Percentiles rank a stretch among this genome's conserved stretches.
Conservation (phyloP, 2,329 filamentous ascomycete genomes). For the Aspergillus ruber region DNA sequence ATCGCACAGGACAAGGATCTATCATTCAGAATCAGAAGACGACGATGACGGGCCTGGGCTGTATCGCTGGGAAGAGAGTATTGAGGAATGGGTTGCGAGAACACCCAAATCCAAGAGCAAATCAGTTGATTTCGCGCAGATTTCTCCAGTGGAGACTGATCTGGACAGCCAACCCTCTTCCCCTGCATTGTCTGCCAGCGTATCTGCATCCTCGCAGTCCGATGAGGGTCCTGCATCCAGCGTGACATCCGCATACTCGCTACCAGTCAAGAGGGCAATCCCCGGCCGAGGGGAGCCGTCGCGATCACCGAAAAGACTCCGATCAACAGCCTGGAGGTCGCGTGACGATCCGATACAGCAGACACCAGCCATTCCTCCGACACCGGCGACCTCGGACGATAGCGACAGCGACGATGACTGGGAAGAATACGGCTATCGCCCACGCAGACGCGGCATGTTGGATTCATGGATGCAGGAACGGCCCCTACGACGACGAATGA, state of each 20-base stretch:
- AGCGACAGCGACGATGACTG: constrained; percentile 6
- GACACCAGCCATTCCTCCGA: too few relatives aligned
- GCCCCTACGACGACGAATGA: constrained; percentile 8
- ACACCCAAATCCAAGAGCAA: constrained; percentile 35
- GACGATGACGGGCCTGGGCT: constrained; percentile 14
- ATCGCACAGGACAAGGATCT: neutral
- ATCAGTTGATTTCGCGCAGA: neutral
- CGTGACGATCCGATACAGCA: constrained; percentile 8
- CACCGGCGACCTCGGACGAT: too few relatives aligned
- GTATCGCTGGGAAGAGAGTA: constrained; percentile 51
- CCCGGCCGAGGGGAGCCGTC: constrained; percentile 4
- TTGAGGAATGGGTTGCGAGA: constrained; percentile 51
- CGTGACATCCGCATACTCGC: constrained; percentile 15
- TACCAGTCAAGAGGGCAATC: neutral
- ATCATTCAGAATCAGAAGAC: constrained; percentile 1
- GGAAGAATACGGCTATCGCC: too few relatives aligned
- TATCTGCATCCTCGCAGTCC: constrained; percentile 10
- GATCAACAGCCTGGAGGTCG: constrained; percentile 7
- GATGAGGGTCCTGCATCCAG: constrained; percentile 19
- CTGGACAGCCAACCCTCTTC: neutral
- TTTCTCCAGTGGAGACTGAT: neutral
- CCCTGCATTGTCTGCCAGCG: constrained; percentile 2
- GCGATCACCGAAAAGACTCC: constrained; percentile 18
- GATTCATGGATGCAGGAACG: too few relatives aligned
- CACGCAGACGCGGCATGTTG: too few relatives aligned